Evolutionary conservation across 2,329 filamentous ascomycete species (phyloP).

Genomic region (Scleromitrula shiraiana): DNA sequence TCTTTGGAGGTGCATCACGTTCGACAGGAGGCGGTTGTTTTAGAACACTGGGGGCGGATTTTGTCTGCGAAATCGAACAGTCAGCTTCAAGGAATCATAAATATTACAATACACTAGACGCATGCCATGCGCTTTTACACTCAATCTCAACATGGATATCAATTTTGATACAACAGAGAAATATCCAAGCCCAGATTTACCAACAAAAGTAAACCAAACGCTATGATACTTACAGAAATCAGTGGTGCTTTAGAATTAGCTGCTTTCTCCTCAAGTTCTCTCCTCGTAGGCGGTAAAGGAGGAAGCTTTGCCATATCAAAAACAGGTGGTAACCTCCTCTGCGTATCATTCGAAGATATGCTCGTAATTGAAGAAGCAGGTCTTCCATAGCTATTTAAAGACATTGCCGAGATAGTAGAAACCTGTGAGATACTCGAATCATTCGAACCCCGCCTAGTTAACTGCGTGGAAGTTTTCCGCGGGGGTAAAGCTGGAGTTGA

Average conservation of each 20-base stretch:
- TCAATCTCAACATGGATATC: neutral
- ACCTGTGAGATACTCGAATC: slow-evolving; percentile 49
- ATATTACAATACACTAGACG: too few relatives aligned
- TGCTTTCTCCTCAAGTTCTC: slow-evolving; percentile 42
- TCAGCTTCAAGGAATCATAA: neutral
- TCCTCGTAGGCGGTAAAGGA: slow-evolving; percentile 46
- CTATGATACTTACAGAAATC: slow-evolving; percentile 2
- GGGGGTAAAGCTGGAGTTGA: slow-evolving; percentile 24
- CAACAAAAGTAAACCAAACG: neutral
- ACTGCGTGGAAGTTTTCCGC: slow-evolving; percentile 21
- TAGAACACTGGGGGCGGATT: slow-evolving; percentile 32
- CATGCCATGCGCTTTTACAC: neutral
- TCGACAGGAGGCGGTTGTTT: slow-evolving; percentile 17
- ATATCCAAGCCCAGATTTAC: neutral
- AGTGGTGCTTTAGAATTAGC: slow-evolving; percentile 29
- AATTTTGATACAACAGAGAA: neutral
- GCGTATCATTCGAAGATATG: slow-evolving; percentile 34
- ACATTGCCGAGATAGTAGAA: slow-evolving; percentile 46
- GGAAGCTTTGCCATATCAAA: slow-evolving; percentile 50
- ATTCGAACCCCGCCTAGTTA: slow-evolving; percentile 43
- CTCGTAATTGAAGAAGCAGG: slow-evolving; percentile 41
- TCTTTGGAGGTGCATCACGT: slow-evolving; percentile 20
- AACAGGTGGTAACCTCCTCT: slow-evolving; percentile 47
- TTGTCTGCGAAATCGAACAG: slow-evolving; percentile 18
- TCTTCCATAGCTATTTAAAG: slow-evolving; percentile 31